Base-by-base conservation (phyloP, 306 rosid genomes). In the Psophocarpus tetragonolobus region DNA sequence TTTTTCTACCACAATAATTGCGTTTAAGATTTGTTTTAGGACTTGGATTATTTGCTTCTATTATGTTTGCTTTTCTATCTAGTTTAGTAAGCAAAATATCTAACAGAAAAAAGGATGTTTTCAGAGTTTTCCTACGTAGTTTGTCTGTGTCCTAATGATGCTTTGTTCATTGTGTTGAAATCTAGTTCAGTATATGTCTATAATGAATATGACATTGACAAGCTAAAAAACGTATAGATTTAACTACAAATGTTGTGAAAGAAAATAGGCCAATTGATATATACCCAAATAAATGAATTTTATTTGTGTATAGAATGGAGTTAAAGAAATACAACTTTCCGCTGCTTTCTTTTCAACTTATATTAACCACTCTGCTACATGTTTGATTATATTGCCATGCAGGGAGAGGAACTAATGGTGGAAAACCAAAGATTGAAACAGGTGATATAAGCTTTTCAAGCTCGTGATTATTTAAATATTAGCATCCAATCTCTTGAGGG, bases 341-440 rank as follows among this genome's bases (percentile, higher is more conserved):
- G 36, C 3, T 60, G 58, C 80, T 7, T 57, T 75, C 17, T 62
- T 62, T 75, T 33, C 5, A 30, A 27, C 33, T 73, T 2, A 24
- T 3, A 6, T 13, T 13, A 13, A 14, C 17, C 17, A 3, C 23
- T 36, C 11, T 32, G 13, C n/a, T 14, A 18, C 14, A 39, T 67
- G 47, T 54, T 41, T 66, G 33, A 81, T 45, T 20, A 23, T 60
- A 33, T 77, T 66, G 23, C 1, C 27, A 26, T 48, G 3, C 74
- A 83, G 86, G 83, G 45, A 74, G 54, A 20, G 26, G 63, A 73
- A 58, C 56, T 83, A 29, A 48, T 51, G 18, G 56, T 68, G 75
- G 81, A 83, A 71, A 83, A 79, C 68, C 63, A 41, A 23, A 68
- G 50, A 61, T 12, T 83, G 76, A 78, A 68, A 50, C 77, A 83